phyloP scores from a whole-genome alignment of 208 protist genomes.

The Strigomonas culicis region DNA sequence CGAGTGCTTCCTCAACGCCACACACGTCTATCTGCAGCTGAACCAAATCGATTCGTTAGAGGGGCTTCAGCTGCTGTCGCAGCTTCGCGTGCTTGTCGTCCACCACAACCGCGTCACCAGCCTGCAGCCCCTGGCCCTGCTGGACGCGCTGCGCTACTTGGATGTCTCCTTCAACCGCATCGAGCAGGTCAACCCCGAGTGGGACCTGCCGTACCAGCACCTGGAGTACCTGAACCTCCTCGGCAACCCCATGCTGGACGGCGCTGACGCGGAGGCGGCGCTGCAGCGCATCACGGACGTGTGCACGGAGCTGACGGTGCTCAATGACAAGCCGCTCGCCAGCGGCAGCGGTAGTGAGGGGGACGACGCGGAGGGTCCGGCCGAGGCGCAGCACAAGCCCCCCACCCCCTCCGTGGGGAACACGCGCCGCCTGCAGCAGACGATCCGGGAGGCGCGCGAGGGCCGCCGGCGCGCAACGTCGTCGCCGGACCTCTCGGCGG shows the following conservation, averaged over 20 bases:
- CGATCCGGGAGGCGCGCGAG: conserved; percentile 5
- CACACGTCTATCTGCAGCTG: conserved; percentile 77
- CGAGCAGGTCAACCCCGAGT: conserved; percentile 15
- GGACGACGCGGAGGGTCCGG: conserved; percentile 8
- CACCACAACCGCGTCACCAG: conserved; percentile 67
- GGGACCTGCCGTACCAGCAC: conserved; percentile 45
- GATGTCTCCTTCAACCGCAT: conserved; percentile 63
- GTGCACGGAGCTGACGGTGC: conserved; percentile 33
- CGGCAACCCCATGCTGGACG: conserved; percentile 42
- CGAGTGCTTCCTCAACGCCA: conserved; percentile 71
- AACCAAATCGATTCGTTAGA: conserved; percentile 53
- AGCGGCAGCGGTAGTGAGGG: conserved; percentile 15
- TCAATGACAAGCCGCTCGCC: conserved; percentile 37
- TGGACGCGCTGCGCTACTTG: conserved; percentile 52
- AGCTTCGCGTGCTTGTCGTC: conserved; percentile 66
- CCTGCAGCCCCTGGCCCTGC: conserved; percentile 35
- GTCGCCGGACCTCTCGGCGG: not conserved
- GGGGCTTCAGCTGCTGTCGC: conserved; percentile 51
- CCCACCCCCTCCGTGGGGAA: not conserved
- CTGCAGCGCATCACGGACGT: conserved; percentile 13
- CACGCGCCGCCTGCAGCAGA: conserved; percentile 5
- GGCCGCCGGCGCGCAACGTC: not conserved
- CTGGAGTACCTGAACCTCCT: conserved; percentile 55
- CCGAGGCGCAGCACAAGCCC: not conserved
- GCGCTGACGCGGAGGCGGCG: not conserved